These are phyloP conservation scores for Chaetomium fimeti DNA, from an alignment of 495 filamentous ascomycete genomes.

Conservation along the genomic window DNA sequence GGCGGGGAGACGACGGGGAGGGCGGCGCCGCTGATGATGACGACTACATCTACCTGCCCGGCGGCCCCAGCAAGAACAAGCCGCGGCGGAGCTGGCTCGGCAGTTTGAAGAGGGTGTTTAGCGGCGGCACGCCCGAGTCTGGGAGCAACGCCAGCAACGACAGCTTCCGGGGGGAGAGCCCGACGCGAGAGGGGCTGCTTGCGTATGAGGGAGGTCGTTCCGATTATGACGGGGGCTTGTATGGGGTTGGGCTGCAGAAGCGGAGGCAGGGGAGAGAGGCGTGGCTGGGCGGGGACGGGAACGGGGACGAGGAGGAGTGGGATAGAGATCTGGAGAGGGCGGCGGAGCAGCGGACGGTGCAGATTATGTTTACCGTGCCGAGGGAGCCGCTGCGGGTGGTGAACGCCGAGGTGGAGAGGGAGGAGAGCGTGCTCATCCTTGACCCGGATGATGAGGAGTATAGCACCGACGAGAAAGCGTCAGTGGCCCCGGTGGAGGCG, in stretches of 20 bases:
- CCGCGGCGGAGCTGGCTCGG: constrained; percentile 48
- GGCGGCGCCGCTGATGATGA: constrained; percentile 21
- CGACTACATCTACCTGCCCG: constrained; percentile 34
- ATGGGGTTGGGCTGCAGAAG: constrained; percentile 32
- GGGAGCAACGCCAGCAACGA: constrained; percentile 11
- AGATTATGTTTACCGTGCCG: constrained; percentile 92
- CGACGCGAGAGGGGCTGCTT: constrained; percentile 30
- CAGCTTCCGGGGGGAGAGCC: constrained; percentile 25
- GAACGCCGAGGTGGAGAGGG: constrained; percentile 60
- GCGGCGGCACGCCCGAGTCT: constrained; percentile 24
- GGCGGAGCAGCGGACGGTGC: constrained; percentile 74
- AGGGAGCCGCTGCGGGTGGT: constrained; percentile 81
- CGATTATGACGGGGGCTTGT: constrained; percentile 30
- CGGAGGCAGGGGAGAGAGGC: constrained; percentile 44
- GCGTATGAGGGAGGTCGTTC: constrained; percentile 18
- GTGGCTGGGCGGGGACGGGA: constrained; percentile 30
- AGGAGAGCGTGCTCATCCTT: constrained; percentile 39
- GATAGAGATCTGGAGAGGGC: constrained; percentile 88
- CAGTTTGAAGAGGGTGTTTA: constrained; percentile 48
- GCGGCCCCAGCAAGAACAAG: constrained; percentile 51
- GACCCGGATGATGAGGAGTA: constrained; percentile 26
- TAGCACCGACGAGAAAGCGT: not conserved
- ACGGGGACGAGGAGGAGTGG: constrained; percentile 43
- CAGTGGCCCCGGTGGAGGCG: not conserved
- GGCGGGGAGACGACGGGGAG: constrained; percentile 12